Evolutionary conservation across 768 basidiomycete species (phyloP).

Genomic region (Royoungia palumana): DNA sequence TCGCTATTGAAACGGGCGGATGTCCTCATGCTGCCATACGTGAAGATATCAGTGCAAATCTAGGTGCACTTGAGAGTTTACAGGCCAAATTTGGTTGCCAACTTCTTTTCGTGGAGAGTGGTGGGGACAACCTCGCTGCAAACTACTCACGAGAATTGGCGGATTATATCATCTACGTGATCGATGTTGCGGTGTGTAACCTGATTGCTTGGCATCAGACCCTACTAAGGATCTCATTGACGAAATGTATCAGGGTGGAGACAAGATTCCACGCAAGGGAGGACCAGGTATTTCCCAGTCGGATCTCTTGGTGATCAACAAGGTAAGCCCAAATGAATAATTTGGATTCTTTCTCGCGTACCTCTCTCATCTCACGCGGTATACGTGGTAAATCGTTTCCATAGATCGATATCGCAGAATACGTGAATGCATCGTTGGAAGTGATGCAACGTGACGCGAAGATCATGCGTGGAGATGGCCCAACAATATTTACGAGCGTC

Average conservation of each 20-base stretch:
- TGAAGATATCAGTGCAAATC: constrained; percentile 96
- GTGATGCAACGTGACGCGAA: constrained; percentile 95
- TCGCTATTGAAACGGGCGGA: constrained; percentile 96
- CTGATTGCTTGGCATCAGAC: background rate
- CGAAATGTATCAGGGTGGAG: constrained; percentile 72
- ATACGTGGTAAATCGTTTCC: background rate
- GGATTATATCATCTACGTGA: constrained; percentile 95
- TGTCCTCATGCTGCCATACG: constrained; percentile 98
- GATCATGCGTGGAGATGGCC: constrained; percentile 91
- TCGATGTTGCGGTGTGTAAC: constrained; percentile 70
- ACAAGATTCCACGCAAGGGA: constrained; percentile 98
- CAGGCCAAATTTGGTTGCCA: constrained; percentile 91
- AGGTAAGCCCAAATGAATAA: constrained; percentile 44
- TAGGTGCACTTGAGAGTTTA: constrained; percentile 91
- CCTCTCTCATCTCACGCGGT: background rate
- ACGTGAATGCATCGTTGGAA: constrained; percentile 89
- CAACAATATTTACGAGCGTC: constrained; percentile 88
- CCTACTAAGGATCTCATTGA: background rate
- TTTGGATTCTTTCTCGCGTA: background rate
- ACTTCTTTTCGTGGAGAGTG: constrained; percentile 91
- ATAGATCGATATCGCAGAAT: constrained; percentile 89
- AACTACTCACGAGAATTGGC: constrained; percentile 96
- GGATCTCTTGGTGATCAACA: constrained; percentile 93
- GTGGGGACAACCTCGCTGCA: constrained; percentile 95
- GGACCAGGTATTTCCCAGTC: constrained; percentile 97